Percentiles rank a stretch among this genome's conserved stretches.
These are phyloP conservation scores for Arabidopsis suecica DNA, from an alignment of 345 rosid species.

Conservation along the genomic window DNA sequence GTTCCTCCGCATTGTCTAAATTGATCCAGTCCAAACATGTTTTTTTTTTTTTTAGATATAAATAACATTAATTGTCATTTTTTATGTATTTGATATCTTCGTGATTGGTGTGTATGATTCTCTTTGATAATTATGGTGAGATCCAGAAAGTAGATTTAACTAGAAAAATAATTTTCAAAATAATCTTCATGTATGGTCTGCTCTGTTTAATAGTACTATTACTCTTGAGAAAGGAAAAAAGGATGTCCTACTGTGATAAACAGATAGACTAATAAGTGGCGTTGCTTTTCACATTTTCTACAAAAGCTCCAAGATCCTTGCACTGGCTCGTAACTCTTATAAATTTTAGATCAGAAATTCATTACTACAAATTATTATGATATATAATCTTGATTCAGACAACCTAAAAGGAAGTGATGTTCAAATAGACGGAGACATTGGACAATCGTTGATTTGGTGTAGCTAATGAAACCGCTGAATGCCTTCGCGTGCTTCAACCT, in stretches of 20 bases:
- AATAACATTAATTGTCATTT: background rate
- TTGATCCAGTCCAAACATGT: background rate
- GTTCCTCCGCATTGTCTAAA: slow-evolving; percentile 2
- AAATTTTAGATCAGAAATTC: background rate
- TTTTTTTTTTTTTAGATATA: background rate
- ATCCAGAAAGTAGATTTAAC: background rate
- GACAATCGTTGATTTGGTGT: slow-evolving; percentile 7
- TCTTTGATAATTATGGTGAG: background rate
- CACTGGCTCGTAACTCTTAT: background rate
- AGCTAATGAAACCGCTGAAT: slow-evolving; percentile 26
- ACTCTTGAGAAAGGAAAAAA: no score
- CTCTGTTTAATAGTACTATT: no score
- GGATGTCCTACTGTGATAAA: no score
- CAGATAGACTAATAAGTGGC: background rate
- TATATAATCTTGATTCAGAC: background rate
- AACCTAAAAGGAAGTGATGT: slow-evolving; percentile 6
- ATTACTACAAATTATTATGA: background rate
- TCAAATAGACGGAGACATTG: slow-evolving; percentile 23
- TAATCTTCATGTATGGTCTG: no score
- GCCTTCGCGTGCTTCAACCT: slow-evolving; percentile 16
- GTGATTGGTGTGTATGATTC: background rate
- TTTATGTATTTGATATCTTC: background rate
- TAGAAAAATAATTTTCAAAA: background rate
- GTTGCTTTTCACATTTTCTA: background rate
- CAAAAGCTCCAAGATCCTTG: background rate